A percentile compares a stretch with the other conserved stretches of the same genome.
phyloP scores from a whole-genome alignment of 805 yeast genomes.

The Hanseniaspora nectarophila region DNA sequence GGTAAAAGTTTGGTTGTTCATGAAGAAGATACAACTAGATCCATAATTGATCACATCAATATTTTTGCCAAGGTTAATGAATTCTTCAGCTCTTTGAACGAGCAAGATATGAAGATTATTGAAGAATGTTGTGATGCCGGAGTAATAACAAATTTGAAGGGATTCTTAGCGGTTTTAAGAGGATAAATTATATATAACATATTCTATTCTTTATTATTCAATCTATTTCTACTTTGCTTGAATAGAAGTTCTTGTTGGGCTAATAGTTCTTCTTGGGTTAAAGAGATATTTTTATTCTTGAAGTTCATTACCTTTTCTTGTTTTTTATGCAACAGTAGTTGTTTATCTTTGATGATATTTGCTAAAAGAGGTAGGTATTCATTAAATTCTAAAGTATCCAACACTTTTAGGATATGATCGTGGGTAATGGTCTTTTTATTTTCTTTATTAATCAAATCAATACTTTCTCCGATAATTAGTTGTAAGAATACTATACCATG shows the following conservation, averaged over 20 bases:
- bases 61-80: conserved; percentile 53
- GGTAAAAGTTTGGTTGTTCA: conserved; percentile 37
- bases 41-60: conserved; percentile 68
- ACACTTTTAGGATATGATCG: conserved; percentile 86
- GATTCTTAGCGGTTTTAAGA: conserved; percentile 26
- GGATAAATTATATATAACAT: background rate
- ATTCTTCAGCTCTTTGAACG: conserved; percentile 40
- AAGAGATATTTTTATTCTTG: conserved; percentile 84
- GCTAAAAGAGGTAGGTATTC: conserved; percentile 75
- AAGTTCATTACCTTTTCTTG: conserved; percentile 83
- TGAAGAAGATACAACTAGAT: conserved; percentile 56
- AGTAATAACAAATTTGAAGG: conserved; percentile 24
- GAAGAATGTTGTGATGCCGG: conserved; percentile 24
- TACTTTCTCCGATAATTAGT: conserved; percentile 88
- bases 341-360: conserved; percentile 71
- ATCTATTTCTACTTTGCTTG: conserved; percentile 57
- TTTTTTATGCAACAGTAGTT: conserved; percentile 55
- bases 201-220: conserved; percentile 32
- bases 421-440: conserved; percentile 92
- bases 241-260: conserved; percentile 88
- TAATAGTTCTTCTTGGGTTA: conserved; percentile 82
- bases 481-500: conserved; percentile 12
- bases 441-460: conserved; percentile 87
- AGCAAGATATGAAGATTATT: conserved; percentile 30
- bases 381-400: conserved; percentile 73